phyloP scores from a whole-genome alignment of 306 rosid genomes.

The Prunus davidiana region DNA sequence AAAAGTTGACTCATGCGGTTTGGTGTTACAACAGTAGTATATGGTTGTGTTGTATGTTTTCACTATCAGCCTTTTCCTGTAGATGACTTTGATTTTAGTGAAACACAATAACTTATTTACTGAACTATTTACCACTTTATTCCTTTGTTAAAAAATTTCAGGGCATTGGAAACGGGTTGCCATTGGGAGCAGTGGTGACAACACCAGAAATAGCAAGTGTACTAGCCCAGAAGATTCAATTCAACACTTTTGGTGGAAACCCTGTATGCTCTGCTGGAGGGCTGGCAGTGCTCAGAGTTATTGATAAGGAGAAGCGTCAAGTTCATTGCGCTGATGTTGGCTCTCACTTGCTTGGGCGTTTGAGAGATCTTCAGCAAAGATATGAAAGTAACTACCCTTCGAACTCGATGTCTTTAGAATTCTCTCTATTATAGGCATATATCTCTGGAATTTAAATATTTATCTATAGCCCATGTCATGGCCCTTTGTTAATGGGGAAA shows the following conservation, averaged over 20 bases:
- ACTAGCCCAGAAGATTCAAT: conserved; percentile 66
- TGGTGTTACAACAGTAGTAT: conserved; percentile 12
- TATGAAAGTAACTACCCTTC: conserved; percentile 57
- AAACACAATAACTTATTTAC: neutral
- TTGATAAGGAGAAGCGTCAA: conserved; percentile 88
- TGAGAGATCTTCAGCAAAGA: conserved; percentile 63
- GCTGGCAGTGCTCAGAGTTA: conserved; percentile 74
- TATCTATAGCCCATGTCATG: neutral
- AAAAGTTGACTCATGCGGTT: neutral
- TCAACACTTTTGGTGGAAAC: conserved; percentile 89
- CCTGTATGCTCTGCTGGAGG: conserved; percentile 96
- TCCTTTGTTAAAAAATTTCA: conserved; percentile 23
- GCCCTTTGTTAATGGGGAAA: neutral
- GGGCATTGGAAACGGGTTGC: conserved; percentile 95
- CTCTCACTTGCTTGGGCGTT: conserved; percentile 68
- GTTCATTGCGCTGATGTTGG: conserved; percentile 77
- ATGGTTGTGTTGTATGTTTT: neutral
- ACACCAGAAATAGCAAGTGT: conserved; percentile 91
- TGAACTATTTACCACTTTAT: conserved; percentile 14
- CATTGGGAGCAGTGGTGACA: conserved; percentile 90
- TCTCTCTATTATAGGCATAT: neutral
- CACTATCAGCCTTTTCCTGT: neutral
- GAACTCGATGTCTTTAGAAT: neutral
- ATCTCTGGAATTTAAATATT: neutral
- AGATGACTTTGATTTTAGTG: conserved; percentile 1